A percentile compares a stretch with the other conserved stretches of the same genome.
Conservation (phyloP, 1,139 yeast genomes). For the Zhuliangozyma blackwelliae region DNA sequence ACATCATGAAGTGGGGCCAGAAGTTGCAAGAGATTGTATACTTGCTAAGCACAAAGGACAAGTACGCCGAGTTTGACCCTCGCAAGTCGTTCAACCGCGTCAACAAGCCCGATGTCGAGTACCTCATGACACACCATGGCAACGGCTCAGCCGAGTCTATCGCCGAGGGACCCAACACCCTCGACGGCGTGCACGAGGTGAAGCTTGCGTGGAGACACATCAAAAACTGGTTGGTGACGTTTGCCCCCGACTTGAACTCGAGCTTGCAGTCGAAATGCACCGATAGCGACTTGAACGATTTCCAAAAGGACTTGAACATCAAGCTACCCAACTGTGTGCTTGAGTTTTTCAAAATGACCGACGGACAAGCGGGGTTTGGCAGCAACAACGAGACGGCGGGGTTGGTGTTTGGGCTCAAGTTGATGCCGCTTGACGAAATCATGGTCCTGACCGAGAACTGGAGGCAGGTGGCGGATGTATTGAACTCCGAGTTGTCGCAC, state of each 20-base stretch:
- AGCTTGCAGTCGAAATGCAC: constrained; percentile 65
- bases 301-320: constrained; percentile 59
- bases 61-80: constrained; percentile 64
- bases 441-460: constrained; percentile 62
- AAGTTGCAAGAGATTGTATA: constrained; percentile 54
- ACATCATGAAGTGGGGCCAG: constrained; percentile 27
- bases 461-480: constrained; percentile 56
- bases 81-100: constrained; percentile 44
- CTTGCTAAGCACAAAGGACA: constrained; percentile 60
- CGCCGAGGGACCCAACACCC: constrained; percentile 5
- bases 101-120: constrained; percentile 38
- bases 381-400: constrained; percentile 52
- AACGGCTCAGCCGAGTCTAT: constrained; percentile 19
- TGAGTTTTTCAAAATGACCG: constrained; percentile 59
- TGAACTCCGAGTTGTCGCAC: constrained; percentile 29
- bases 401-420: constrained; percentile 56
- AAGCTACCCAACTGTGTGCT: constrained; percentile 56
- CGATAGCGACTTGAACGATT: constrained; percentile 53
- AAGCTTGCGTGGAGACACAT: constrained; percentile 69
- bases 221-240: constrained; percentile 53
- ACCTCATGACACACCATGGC: constrained; percentile 30
- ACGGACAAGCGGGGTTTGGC: constrained; percentile 59
- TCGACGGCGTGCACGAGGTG: constrained; percentile 59
- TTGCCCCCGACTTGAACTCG: constrained; percentile 53
- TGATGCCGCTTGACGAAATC: constrained; percentile 63